Evolutionary conservation across 148 eudicot genomes (phyloP).

Genomic region (Rhododendron griersonianum): DNA sequence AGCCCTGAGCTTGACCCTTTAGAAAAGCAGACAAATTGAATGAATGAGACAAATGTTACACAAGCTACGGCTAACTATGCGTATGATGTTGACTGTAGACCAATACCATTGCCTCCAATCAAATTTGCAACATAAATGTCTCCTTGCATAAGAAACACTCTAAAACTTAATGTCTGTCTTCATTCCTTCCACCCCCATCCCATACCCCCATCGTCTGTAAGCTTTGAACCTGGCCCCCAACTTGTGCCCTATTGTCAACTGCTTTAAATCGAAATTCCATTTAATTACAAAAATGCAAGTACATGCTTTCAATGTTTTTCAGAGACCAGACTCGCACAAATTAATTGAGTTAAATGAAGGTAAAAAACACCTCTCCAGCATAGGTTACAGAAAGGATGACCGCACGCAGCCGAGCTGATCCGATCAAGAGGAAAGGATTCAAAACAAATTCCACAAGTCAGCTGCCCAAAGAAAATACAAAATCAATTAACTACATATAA

Average conservation of each 20-base stretch:
- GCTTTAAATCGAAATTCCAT: neutral
- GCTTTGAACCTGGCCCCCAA: neutral
- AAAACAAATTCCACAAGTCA: conserved; percentile 41
- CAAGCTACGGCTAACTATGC: neutral
- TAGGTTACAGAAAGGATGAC: conserved; percentile 40
- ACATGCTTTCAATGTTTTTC: neutral
- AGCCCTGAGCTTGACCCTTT: neutral
- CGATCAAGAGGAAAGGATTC: conserved; percentile 15
- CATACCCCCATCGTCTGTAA: neutral
- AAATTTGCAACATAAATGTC: neutral
- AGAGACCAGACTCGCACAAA: neutral
- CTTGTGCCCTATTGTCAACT: neutral
- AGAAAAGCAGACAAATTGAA: neutral
- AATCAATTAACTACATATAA: neutral
- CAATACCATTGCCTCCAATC: neutral
- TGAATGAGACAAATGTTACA: neutral
- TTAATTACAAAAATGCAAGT: neutral
- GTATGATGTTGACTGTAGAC: neutral
- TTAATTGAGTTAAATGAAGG: neutral
- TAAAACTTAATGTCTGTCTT: neutral
- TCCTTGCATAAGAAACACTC: neutral
- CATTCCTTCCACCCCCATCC: neutral
- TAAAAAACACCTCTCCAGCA: conserved; percentile 47
- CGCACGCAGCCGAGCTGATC: conserved; percentile 33
- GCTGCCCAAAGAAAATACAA: conserved; percentile 20